Percentiles rank a stretch among this genome's conserved stretches.
Conservation (phyloP, 106 monocot genomes). For the Apostasia ramifera region DNA sequence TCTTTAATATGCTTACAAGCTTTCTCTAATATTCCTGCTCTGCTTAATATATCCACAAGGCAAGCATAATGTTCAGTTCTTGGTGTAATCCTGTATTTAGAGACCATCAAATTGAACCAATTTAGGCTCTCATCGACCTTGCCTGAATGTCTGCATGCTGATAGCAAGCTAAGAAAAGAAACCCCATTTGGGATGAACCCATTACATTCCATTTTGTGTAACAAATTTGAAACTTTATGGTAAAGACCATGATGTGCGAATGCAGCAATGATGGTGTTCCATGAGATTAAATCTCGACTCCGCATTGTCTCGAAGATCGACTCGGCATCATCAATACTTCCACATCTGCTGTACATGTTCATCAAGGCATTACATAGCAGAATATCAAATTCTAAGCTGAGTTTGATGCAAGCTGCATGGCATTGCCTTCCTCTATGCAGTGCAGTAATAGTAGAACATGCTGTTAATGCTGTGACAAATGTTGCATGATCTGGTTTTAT, state of each 20-base stretch:
- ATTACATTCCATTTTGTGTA: slow-evolving; percentile 44
- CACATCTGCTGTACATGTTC: slow-evolving; percentile 88
- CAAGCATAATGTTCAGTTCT: slow-evolving; percentile 68
- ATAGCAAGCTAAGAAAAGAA: slow-evolving; percentile 72
- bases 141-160: slow-evolving; percentile 59
- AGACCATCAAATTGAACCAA: slow-evolving; percentile 56
- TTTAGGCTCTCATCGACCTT: slow-evolving; percentile 59
- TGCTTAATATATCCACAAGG: slow-evolving; percentile 61
- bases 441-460: slow-evolving; percentile 66
- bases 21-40: slow-evolving; percentile 55
- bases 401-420: slow-evolving; percentile 58
- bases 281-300: slow-evolving; percentile 42
- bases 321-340: slow-evolving; percentile 49
- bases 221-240: slow-evolving; percentile 39
- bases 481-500: slow-evolving; percentile 73
- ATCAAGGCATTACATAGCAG: slow-evolving; percentile 67
- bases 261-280: slow-evolving; percentile 83
- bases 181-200: slow-evolving; percentile 48
- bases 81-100: slow-evolving; percentile 41
- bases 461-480: slow-evolving; percentile 41
- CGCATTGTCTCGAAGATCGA: slow-evolving; percentile 26
- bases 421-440: slow-evolving; percentile 56
- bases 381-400: slow-evolving; percentile 30
- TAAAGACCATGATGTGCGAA: slow-evolving; percentile 73
- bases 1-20: slow-evolving; percentile 44